phyloP scores from a whole-genome alignment of 2,329 filamentous ascomycete genomes.

The Periglandula ipomoeae region DNA sequence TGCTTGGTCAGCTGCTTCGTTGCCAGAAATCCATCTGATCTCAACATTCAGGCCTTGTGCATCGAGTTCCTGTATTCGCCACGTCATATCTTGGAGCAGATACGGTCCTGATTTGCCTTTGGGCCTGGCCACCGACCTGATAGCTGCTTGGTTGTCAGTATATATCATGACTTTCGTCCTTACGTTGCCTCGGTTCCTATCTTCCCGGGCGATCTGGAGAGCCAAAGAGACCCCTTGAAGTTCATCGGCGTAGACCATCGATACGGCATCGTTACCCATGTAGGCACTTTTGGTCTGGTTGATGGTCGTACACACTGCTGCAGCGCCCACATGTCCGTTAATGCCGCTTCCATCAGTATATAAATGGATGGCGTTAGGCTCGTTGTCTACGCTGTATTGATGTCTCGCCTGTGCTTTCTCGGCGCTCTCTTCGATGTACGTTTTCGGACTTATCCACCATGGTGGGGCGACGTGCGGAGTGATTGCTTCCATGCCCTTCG shows the following conservation, averaged over 20 bases:
- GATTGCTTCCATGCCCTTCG: background rate
- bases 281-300: background rate
- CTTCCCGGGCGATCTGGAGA: background rate
- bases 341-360: slow-evolving; percentile 9
- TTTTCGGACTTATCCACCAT: slow-evolving; percentile 1
- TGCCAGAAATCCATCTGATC: slow-evolving; percentile 14
- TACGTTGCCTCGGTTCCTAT: background rate
- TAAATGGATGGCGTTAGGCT: slow-evolving; percentile 3
- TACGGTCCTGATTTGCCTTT: background rate
- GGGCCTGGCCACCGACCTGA: background rate
- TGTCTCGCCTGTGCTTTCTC: background rate
- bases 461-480: slow-evolving; percentile 3
- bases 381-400: slow-evolving; percentile 1
- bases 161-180: background rate
- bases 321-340: background rate
- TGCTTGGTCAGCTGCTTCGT: slow-evolving; percentile 16
- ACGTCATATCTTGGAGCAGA: background rate
- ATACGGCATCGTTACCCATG: background rate
- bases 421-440: slow-evolving; percentile 1
- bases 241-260: background rate
- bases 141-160: background rate
- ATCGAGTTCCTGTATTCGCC: slow-evolving; percentile 1
- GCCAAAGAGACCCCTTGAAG: background rate
- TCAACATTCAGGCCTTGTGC: slow-evolving; percentile 7
- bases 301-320: background rate